phyloP scores from a whole-genome alignment of 306 rosid species.

The Dryas drummondii region DNA sequence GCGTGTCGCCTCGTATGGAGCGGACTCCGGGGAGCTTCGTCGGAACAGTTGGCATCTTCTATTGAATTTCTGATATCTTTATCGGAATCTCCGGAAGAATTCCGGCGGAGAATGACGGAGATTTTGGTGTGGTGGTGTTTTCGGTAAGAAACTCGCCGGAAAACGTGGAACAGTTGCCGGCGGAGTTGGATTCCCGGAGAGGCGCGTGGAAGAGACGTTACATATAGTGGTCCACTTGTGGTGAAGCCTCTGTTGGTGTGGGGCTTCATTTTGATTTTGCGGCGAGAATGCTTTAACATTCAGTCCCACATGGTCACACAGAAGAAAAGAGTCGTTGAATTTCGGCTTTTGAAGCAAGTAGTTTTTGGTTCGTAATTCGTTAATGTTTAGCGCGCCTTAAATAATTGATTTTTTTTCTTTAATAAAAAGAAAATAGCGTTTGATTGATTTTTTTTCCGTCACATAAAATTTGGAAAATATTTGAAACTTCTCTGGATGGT shows the following conservation, averaged over 20 bases:
- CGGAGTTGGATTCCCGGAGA: constrained; percentile 15
- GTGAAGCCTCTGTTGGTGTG: constrained; percentile 40
- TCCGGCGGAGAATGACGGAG: constrained; percentile 32
- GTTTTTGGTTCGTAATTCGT: neutral
- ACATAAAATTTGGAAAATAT: constrained; percentile 8
- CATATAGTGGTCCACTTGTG: constrained; percentile 32
- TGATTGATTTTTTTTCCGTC: neutral
- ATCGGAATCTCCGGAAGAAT: constrained; percentile 21
- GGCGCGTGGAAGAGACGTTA: constrained; percentile 28
- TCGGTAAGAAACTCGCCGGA: constrained; percentile 25
- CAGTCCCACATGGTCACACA: constrained; percentile 8
- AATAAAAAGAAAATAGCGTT: neutral
- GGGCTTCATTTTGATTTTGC: constrained; percentile 49
- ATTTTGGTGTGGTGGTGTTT: constrained; percentile 35
- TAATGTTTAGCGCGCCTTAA: neutral
- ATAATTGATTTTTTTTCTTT: neutral
- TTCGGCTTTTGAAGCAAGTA: constrained; percentile 14
- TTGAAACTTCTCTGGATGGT: neutral
- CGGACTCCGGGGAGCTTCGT: constrained; percentile 10
- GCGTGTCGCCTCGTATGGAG: constrained; percentile 52
- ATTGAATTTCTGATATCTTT: neutral
- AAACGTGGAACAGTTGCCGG: constrained; percentile 1
- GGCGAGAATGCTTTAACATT: constrained; percentile 16
- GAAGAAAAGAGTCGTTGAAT: constrained; percentile 4
- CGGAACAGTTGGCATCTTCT: constrained; percentile 3